These are phyloP conservation scores for Phialemonium atrogriseum DNA, from an alignment of 2,329 filamentous ascomycete genomes.

Conservation along the genomic window DNA sequence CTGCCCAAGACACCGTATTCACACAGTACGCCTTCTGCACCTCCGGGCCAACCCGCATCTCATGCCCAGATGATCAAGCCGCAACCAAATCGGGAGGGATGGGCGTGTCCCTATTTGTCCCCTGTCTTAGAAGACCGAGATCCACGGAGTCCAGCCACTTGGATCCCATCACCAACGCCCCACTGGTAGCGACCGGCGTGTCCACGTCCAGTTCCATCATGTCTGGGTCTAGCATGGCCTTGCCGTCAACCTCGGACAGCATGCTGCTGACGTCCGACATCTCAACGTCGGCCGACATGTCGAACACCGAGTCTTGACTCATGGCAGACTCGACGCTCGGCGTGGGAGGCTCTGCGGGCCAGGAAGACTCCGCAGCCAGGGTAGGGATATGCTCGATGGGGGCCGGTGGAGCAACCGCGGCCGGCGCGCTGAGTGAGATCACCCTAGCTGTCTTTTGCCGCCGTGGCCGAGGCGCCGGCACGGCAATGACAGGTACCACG, in stretches of 20 bases:
- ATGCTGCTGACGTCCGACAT: conserved; percentile 40
- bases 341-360: conserved; percentile 25
- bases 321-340: conserved; percentile 30
- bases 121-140: conserved; percentile 16
- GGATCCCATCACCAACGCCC: conserved; percentile 5
- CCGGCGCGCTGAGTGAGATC: conserved; percentile 5
- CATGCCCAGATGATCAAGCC: neutral
- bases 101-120: conserved; percentile 24
- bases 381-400: conserved; percentile 4
- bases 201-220: conserved; percentile 25
- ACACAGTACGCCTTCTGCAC: no score
- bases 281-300: conserved; percentile 30
- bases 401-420: neutral
- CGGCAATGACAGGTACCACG: conserved; percentile 7
- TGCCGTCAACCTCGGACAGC: conserved; percentile 23
- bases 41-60: no score
- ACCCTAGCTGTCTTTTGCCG: conserved; percentile 7
- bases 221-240: conserved; percentile 12
- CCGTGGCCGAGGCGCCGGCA: conserved; percentile 12
- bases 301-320: conserved; percentile 19
- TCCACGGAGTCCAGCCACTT: conserved; percentile 19
- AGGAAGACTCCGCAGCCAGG: neutral
- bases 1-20: no score
- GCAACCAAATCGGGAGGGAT: conserved; percentile 6
- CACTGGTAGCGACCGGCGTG: conserved; percentile 26